Conservation (phyloP, 1,284 basidiomycete genomes). For the Trichosporon asahii region DNA sequence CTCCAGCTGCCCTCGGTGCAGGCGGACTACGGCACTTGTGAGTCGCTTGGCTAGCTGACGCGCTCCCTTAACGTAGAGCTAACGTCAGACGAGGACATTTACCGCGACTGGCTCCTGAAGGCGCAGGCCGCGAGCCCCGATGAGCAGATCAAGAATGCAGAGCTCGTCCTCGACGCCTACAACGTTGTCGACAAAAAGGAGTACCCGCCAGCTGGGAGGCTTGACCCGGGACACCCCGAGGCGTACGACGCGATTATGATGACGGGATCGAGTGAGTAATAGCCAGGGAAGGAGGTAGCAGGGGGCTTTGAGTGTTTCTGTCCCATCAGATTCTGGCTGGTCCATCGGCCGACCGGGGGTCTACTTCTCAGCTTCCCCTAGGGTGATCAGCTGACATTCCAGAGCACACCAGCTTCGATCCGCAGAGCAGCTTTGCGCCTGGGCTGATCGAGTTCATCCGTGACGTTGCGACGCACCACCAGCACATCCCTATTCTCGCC, state of each 20-base stretch:
- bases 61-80: too few relatives aligned
- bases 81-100: slow-evolving; percentile 49
- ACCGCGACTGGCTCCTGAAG: slow-evolving; percentile 44
- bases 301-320: too few relatives aligned
- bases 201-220: slow-evolving; percentile 51
- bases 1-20: slow-evolving; percentile 42
- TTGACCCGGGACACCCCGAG: slow-evolving; percentile 43
- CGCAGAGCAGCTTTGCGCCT: slow-evolving; percentile 35
- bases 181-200: slow-evolving; percentile 54
- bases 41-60: slow-evolving; percentile 11
- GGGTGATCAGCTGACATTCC: not conserved
- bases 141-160: slow-evolving; percentile 24
- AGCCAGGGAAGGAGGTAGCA: not conserved
- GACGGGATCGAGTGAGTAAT: slow-evolving; percentile 54
- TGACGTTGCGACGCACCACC: slow-evolving; percentile 26
- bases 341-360: too few relatives aligned
- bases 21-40: slow-evolving; percentile 46
- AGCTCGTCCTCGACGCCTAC: slow-evolving; percentile 54
- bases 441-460: slow-evolving; percentile 40
- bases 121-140: slow-evolving; percentile 43
- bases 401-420: slow-evolving; percentile 47
- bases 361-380: not conserved
- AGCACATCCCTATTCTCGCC: slow-evolving; percentile 45
- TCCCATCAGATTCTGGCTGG: too few relatives aligned
- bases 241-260: slow-evolving; percentile 55